Evolutionary conservation across 345 rosid species (phyloP).

Genomic region (Gossypium anomalum): DNA sequence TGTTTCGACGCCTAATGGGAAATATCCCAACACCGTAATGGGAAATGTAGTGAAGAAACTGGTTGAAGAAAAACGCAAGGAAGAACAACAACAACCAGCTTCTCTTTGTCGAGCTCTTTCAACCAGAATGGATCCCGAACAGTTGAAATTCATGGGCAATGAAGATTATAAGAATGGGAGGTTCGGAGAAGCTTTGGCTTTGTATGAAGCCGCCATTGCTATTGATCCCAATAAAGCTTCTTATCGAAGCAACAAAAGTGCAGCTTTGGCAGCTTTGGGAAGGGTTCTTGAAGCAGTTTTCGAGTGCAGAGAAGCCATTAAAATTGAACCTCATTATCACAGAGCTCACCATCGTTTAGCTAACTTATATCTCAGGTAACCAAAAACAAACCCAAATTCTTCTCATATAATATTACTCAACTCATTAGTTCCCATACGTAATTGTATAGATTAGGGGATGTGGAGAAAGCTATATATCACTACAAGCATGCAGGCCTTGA

Average conservation of each 20-base stretch:
- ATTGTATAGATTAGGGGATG: conserved; percentile 71
- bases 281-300: conserved; percentile 80
- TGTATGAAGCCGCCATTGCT: conserved; percentile 91
- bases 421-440: background rate
- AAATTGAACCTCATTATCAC: conserved; percentile 77
- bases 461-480: conserved; percentile 79
- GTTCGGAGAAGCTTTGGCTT: conserved; percentile 78
- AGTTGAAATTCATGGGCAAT: conserved; percentile 93
- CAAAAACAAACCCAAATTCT: background rate
- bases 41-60: conserved; percentile 52
- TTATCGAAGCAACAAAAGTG: conserved; percentile 87
- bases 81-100: conserved; percentile 27
- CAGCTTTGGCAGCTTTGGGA: conserved; percentile 84
- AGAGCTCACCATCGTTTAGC: conserved; percentile 95
- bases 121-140: conserved; percentile 93
- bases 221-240: conserved; percentile 87
- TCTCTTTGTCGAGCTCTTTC: conserved; percentile 85
- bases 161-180: conserved; percentile 96
- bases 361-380: conserved; percentile 70
- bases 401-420: background rate
- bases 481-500: conserved; percentile 85
- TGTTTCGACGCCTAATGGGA: conserved; percentile 17
- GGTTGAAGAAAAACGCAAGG: conserved; percentile 16
- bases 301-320: conserved; percentile 89
- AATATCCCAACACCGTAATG: conserved; percentile 38